Evolutionary conservation across 371 early-diverging fungal species (phyloP).

Genomic region (Funneliformis caledonium): DNA sequence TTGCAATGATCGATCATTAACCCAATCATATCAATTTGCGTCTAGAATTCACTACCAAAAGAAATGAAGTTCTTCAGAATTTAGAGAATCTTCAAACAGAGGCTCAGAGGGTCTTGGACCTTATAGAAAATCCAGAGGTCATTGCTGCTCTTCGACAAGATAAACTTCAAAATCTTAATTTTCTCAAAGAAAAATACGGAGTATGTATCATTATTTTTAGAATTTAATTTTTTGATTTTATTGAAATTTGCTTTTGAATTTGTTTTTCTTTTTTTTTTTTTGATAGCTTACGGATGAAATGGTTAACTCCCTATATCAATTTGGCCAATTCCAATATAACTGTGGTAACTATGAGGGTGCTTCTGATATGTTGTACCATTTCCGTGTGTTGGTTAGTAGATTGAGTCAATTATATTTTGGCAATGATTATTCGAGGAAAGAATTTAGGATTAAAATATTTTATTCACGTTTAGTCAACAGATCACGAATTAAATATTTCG

Average conservation of each 20-base stretch:
- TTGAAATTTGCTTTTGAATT: not conserved
- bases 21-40: conserved; percentile 25
- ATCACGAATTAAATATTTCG: conserved; percentile 76
- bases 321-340: conserved; percentile 88
- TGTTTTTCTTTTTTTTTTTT: conserved; percentile 8
- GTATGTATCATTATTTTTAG: conserved; percentile 49
- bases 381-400: conserved; percentile 78
- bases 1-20: not conserved
- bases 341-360: conserved; percentile 92
- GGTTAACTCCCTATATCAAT: conserved; percentile 82
- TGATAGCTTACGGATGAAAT: conserved; percentile 82
- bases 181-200: conserved; percentile 80
- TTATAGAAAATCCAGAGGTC: conserved; percentile 90
- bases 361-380: conserved; percentile 92
- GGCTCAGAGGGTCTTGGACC: conserved; percentile 83
- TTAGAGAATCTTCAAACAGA: conserved; percentile 76
- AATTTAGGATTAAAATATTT: not conserved
- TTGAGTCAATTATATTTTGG: not conserved
- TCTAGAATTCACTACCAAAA: conserved; percentile 73
- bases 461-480: conserved; percentile 67
- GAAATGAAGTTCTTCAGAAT: conserved; percentile 72
- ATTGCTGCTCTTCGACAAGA: conserved; percentile 88
- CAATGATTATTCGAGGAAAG: not conserved
- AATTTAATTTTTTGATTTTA: not conserved
- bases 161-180: conserved; percentile 85